These are phyloP conservation scores for Amphicarpaea edgeworthii DNA, from an alignment of 306 rosid species.

Conservation along the genomic window DNA sequence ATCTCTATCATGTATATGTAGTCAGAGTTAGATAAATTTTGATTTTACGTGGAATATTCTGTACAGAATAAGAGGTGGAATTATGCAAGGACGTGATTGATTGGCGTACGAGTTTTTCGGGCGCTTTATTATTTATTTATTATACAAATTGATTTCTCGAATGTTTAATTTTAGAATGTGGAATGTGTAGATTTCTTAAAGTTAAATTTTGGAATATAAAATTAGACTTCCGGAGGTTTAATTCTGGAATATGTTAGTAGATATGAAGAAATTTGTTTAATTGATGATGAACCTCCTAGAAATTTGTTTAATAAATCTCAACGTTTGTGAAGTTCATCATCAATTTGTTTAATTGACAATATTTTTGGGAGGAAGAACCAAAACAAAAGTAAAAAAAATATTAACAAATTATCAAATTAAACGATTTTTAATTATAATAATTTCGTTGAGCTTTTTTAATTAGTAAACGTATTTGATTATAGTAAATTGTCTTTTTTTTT, in stretches of 20 bases:
- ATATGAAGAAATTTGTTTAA: no score
- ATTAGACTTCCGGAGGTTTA: not conserved
- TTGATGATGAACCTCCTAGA: no score
- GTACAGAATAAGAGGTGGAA: slow-evolving; percentile 55
- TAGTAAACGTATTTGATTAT: not conserved
- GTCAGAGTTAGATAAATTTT: slow-evolving; percentile 38
- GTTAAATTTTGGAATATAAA: not conserved
- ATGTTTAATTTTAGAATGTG: not conserved
- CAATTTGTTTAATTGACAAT: no score
- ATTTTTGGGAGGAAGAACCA: no score
- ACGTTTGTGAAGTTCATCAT: not conserved
- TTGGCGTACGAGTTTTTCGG: not conserved
- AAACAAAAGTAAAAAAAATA: not conserved
- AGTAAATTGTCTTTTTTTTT: not conserved
- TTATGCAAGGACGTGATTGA: slow-evolving; percentile 29
- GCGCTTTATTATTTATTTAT: not conserved
- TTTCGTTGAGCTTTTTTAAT: not conserved
- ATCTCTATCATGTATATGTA: slow-evolving; percentile 47
- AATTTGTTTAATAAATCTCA: no score
- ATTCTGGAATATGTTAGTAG: not conserved
- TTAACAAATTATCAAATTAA: not conserved
- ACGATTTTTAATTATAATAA: not conserved
- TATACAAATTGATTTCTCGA: not conserved
- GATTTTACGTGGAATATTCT: slow-evolving; percentile 40
- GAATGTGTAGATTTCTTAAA: not conserved